Conservation (phyloP, 495 filamentous ascomycete species). For the Tirmania nivea region DNA sequence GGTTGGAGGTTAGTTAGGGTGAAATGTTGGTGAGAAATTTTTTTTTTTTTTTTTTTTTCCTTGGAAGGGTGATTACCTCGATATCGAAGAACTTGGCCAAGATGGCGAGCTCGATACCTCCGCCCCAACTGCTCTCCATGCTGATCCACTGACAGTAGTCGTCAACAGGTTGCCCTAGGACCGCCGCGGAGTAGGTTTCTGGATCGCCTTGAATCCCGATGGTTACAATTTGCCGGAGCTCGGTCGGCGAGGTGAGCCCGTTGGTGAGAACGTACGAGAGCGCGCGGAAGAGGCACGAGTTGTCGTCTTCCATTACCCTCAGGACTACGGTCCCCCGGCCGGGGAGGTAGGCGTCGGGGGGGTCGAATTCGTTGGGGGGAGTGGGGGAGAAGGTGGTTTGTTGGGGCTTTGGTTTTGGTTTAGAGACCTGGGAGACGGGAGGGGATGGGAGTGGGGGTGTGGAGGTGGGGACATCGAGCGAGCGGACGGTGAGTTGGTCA, state of each 20-base stretch:
- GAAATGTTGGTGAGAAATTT: no score
- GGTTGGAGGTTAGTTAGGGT: no score
- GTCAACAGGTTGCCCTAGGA: conserved; percentile 52
- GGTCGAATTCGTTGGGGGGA: conserved; percentile 28
- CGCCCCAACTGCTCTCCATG: conserved; percentile 68
- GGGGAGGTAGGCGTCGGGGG: conserved; percentile 45
- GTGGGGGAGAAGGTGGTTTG: background rate
- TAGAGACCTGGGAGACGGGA: conserved; percentile 12
- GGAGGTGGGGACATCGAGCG: background rate
- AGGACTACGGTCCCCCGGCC: conserved; percentile 49
- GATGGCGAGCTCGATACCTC: conserved; percentile 72
- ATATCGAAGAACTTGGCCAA: conserved; percentile 66
- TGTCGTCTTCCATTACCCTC: conserved; percentile 93
- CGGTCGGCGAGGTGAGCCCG: conserved; percentile 43
- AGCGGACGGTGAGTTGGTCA: conserved; percentile 51
- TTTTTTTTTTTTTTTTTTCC: no score
- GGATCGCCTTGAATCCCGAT: conserved; percentile 52
- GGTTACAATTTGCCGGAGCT: conserved; percentile 62
- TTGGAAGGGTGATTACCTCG: conserved; percentile 23
- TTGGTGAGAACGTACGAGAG: conserved; percentile 51
- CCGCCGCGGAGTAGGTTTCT: conserved; percentile 45
- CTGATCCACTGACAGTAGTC: conserved; percentile 75
- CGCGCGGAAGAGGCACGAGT: conserved; percentile 84
- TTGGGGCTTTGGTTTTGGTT: conserved; percentile 22
- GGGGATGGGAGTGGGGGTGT: background rate